Evolutionary conservation across 116 monocot species (phyloP).

Genomic region (Cymodocea nodosa): DNA sequence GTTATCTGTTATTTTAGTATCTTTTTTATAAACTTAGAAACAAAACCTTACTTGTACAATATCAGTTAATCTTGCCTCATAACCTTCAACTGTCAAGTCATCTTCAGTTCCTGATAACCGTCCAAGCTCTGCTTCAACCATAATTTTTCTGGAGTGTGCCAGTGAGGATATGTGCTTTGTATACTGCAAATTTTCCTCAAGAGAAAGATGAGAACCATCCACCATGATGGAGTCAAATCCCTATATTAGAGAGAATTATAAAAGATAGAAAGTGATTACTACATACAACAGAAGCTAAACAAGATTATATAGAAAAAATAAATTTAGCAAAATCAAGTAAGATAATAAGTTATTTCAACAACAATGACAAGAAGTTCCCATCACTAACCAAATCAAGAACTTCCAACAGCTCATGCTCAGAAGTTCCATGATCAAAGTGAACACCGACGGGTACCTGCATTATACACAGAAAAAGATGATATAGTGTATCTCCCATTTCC

Average conservation of each 20-base stretch:
- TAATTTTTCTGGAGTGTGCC: slow-evolving; percentile 52
- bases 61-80: slow-evolving; percentile 82
- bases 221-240: slow-evolving; percentile 95
- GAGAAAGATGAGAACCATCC: slow-evolving; percentile 77
- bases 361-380: background rate
- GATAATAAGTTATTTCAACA: background rate
- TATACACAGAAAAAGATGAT: background rate
- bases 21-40: background rate
- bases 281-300: background rate
- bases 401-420: slow-evolving; percentile 61
- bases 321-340: background rate
- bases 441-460: slow-evolving; percentile 76
- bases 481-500: background rate
- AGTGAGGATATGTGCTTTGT: slow-evolving; percentile 56
- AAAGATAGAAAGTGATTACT: background rate
- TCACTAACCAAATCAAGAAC: slow-evolving; percentile 71
- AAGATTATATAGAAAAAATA: background rate
- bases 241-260: slow-evolving; percentile 18
- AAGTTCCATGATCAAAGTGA: slow-evolving; percentile 90
- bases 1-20: too few species aligned
- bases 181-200: slow-evolving; percentile 52
- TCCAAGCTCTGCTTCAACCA: slow-evolving; percentile 94
- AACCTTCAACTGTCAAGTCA: slow-evolving; percentile 78
- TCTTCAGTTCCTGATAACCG: slow-evolving; percentile 90
- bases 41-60: slow-evolving; percentile 36